Evolutionary conservation across 345 rosid genomes (phyloP), one percentile per base, ranked within the genome.

Genomic region (Moringa oleifera): DNA sequence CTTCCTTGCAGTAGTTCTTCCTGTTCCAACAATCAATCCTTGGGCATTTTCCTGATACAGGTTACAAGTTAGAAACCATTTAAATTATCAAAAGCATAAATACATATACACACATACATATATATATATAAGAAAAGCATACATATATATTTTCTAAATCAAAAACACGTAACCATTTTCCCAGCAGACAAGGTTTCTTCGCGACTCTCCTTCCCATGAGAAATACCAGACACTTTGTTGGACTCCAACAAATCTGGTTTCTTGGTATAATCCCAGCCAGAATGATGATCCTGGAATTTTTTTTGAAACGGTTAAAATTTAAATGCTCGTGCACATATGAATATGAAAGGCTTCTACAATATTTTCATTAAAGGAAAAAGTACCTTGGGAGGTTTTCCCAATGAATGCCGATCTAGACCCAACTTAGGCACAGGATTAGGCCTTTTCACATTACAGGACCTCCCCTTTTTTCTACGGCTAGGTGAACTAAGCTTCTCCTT

Each of bases 31-130:
- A 70, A 69, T 77, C 70, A 55, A 47, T 47, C 71, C 81, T 70
- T 75, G 82, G 58, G 68, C 77, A 71, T 77, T 82, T 71, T 83
- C 90, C 96, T 90, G 90, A 77, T 63, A 85, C 71, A 77, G 71
- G 74, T 67, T 51, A 74, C 75, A 68, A 73, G 84, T 90, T 73
- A 80, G 50, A 65, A 67, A 71, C 63, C 66, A 65, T 58, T 64
- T 23, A 54, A 71, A 72, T 47, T 46, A 75, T 64, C 31, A 77
- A 73, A 54, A 59, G 66, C 22, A 45, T 63, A 52, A 31, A 61
- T 4, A 15, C 13, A n/a, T n/a, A n/a, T n/a, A n/a, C n/a, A n/a
- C n/a, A n/a, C n/a, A n/a, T n/a, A n/a, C n/a, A n/a, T n/a, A n/a
- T n/a, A n/a, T n/a, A n/a, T n/a, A n/a, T n/a, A n/a, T n/a, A n/a